phyloP scores from a whole-genome alignment of 2,329 filamentous ascomycete species.

The Phialophora expanda region DNA sequence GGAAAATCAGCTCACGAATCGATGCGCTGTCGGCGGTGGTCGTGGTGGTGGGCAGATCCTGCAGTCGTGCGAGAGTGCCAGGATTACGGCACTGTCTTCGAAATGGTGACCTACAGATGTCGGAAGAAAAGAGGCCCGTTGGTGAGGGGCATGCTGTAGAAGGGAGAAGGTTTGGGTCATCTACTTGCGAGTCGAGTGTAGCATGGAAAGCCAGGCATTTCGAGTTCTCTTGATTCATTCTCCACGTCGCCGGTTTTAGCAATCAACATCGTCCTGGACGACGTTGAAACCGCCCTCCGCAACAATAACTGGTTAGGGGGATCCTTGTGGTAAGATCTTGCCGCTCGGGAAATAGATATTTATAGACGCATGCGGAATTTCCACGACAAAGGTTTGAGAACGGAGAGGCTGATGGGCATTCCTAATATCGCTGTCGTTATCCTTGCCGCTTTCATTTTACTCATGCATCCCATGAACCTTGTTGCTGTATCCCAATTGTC shows the following conservation, averaged over 20 bases:
- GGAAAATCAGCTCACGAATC: background rate
- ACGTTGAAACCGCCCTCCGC: background rate
- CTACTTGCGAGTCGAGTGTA: background rate
- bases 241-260: background rate
- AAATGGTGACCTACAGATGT: background rate
- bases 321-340: background rate
- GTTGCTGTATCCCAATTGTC: background rate
- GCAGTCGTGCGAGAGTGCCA: conserved; percentile 1
- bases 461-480: background rate
- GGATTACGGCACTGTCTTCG: background rate
- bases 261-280: background rate
- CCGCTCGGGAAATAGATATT: background rate
- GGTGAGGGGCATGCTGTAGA: background rate
- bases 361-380: background rate
- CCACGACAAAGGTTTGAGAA: background rate
- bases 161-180: background rate
- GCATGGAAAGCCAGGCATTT: background rate
- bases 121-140: background rate
- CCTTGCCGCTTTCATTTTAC: background rate
- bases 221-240: background rate
- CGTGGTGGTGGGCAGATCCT: conserved; percentile 1
- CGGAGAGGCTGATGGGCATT: background rate
- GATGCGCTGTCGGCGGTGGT: background rate
- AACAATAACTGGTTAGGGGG: background rate
- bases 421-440: background rate